phyloP scores from a whole-genome alignment of 768 basidiomycete genomes.

The Boletus coccyginus region DNA sequence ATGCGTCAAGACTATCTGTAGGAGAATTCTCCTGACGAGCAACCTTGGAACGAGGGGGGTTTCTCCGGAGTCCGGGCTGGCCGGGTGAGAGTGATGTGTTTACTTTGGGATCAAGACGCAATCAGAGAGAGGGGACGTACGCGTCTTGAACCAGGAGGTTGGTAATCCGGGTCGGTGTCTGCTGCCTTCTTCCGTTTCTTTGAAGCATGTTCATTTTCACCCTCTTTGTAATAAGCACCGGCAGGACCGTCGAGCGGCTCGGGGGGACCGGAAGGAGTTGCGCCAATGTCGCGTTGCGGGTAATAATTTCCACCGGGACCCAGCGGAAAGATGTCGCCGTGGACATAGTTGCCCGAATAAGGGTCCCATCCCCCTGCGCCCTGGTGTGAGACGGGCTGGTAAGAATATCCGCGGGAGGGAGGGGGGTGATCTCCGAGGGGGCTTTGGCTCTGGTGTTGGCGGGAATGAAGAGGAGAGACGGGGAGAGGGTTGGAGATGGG shows the following conservation, averaged over 20 bases:
- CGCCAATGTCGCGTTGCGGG: constrained; percentile 26
- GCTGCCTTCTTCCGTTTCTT: constrained; percentile 51
- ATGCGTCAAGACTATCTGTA: constrained; percentile 20
- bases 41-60: constrained; percentile 39
- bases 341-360: constrained; percentile 36
- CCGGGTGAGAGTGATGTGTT: neutral
- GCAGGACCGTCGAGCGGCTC: constrained; percentile 20
- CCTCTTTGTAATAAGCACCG: constrained; percentile 31
- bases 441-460: constrained; percentile 28
- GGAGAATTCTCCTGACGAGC: constrained; percentile 29
- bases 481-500: constrained; percentile 16
- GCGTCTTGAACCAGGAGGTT: constrained; percentile 46
- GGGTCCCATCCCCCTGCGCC: constrained; percentile 40
- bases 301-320: constrained; percentile 38
- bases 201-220: constrained; percentile 30
- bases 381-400: constrained; percentile 40
- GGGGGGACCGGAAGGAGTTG: constrained; percentile 10
- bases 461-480: constrained; percentile 20
- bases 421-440: constrained; percentile 33
- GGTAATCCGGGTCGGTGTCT: constrained; percentile 54
- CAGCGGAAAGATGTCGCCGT: constrained; percentile 36
- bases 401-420: constrained; percentile 31
- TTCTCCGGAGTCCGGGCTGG: constrained; percentile 43
- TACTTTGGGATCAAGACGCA: neutral
- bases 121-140: constrained; percentile 40